These are phyloP conservation scores for Russula earlei DNA, from an alignment of 768 basidiomycete species.

Conservation along the genomic window DNA sequence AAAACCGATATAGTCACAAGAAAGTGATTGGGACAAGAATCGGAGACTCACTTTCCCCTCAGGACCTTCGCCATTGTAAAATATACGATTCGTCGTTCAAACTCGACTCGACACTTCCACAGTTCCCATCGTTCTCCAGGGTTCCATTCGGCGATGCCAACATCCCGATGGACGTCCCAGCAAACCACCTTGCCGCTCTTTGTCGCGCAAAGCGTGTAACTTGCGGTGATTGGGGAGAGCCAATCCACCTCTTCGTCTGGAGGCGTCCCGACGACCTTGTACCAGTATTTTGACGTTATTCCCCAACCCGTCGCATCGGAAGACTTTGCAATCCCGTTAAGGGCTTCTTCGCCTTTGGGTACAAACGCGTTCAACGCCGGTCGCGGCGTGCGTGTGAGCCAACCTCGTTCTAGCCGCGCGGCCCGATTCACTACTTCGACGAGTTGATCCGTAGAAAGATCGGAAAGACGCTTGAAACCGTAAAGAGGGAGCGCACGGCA, in stretches of 20 bases:
- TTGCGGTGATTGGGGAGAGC: conserved; percentile 68
- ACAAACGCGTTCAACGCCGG: conserved; percentile 33
- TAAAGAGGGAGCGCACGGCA: conserved; percentile 61
- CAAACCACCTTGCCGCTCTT: conserved; percentile 70
- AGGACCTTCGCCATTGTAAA: conserved; percentile 53
- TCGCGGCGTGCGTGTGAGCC: conserved; percentile 49
- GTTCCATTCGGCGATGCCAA: conserved; percentile 59
- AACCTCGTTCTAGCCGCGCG: conserved; percentile 48
- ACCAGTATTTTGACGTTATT: conserved; percentile 42
- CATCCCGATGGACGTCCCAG: conserved; percentile 60
- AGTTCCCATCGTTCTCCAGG: conserved; percentile 55
- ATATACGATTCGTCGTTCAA: conserved; percentile 59
- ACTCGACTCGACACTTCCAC: conserved; percentile 74
- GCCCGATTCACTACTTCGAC: conserved; percentile 57
- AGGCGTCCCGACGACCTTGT: conserved; percentile 57
- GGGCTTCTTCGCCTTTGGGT: background rate
- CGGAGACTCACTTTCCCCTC: conserved; percentile 14
- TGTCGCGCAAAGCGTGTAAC: conserved; percentile 68
- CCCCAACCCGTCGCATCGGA: conserved; percentile 7
- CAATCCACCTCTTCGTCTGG: conserved; percentile 65
- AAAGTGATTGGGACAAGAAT: background rate
- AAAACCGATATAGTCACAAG: background rate
- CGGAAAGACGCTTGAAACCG: conserved; percentile 59
- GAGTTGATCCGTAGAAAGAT: conserved; percentile 53
- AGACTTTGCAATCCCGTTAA: background rate